Conservation (phyloP, 2,329 filamentous ascomycete species). For the Fusarium hainanense region DNA sequence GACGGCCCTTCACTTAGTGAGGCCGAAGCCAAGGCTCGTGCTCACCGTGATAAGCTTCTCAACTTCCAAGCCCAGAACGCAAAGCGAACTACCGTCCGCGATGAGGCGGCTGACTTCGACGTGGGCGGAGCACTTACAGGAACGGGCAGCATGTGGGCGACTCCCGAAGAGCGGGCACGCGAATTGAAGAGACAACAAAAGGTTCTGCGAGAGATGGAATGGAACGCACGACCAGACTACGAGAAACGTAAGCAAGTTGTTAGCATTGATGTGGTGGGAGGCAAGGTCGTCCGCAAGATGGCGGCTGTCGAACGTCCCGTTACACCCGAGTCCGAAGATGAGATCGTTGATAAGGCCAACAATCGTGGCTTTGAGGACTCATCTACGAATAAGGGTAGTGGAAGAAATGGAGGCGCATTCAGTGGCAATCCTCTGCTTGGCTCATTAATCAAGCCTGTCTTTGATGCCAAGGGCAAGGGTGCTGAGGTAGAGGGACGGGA, state of each 20-base stretch:
- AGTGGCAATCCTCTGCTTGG: slow-evolving; percentile 76
- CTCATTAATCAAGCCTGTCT: slow-evolving; percentile 73
- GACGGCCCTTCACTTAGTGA: slow-evolving; percentile 58
- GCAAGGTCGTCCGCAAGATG: slow-evolving; percentile 80
- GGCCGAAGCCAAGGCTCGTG: slow-evolving; percentile 75
- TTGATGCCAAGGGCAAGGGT: slow-evolving; percentile 64
- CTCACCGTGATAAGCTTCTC: slow-evolving; percentile 84
- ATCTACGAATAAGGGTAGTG: slow-evolving; percentile 48
- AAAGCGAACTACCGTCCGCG: slow-evolving; percentile 82
- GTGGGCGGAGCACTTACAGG: slow-evolving; percentile 59
- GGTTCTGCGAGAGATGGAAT: slow-evolving; percentile 84
- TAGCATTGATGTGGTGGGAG: slow-evolving; percentile 83
- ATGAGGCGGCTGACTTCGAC: slow-evolving; percentile 79
- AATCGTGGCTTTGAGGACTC: slow-evolving; percentile 50
- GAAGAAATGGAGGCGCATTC: slow-evolving; percentile 66
- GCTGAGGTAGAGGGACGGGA: slow-evolving; percentile 53
- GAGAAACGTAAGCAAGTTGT: slow-evolving; percentile 88
- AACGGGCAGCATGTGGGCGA: slow-evolving; percentile 78
- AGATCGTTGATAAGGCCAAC: slow-evolving; percentile 48
- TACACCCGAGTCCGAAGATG: slow-evolving; percentile 61
- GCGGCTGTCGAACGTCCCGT: slow-evolving; percentile 69
- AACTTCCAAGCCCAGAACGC: slow-evolving; percentile 89
- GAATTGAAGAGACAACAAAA: slow-evolving; percentile 90
- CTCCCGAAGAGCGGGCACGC: slow-evolving; percentile 80
- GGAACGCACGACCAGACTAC: slow-evolving; percentile 85